Percentiles rank a stretch among this genome's conserved stretches.
phyloP scores from a whole-genome alignment of 2,329 filamentous ascomycete species.

The Aspergillus sp. region DNA sequence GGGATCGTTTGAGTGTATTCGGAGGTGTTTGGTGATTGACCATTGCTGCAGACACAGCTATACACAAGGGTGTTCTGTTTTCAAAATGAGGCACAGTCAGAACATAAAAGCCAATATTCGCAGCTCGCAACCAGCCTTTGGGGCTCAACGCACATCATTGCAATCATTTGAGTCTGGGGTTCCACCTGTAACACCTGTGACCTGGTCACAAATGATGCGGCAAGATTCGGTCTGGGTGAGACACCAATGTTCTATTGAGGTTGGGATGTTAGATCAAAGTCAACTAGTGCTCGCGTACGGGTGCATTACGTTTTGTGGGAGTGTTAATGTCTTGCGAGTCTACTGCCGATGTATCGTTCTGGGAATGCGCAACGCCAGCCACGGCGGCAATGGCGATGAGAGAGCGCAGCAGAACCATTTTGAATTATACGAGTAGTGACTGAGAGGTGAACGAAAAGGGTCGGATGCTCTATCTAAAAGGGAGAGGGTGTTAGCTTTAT shows the following conservation, averaged over 20 bases:
- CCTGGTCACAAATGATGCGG: slow-evolving; percentile 47
- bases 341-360: slow-evolving; percentile 25
- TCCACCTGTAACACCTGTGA: slow-evolving; percentile 32
- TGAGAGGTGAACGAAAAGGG: background rate
- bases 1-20: slow-evolving; percentile 64
- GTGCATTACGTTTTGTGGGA: slow-evolving; percentile 36
- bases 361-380: slow-evolving; percentile 34
- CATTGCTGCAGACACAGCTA: slow-evolving; percentile 57
- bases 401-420: slow-evolving; percentile 27
- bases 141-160: slow-evolving; percentile 31
- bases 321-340: slow-evolving; percentile 38
- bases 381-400: slow-evolving; percentile 34
- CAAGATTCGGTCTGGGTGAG: slow-evolving; percentile 42
- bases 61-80: slow-evolving; percentile 50
- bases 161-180: slow-evolving; percentile 40
- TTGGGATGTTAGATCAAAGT: background rate
- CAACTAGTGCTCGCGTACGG: background rate
- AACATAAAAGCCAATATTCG: background rate
- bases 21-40: slow-evolving; percentile 56
- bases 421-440: slow-evolving; percentile 12
- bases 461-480: background rate
- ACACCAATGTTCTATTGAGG: slow-evolving; percentile 44
- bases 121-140: slow-evolving; percentile 2
- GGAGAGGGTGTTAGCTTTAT: background rate
- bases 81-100: slow-evolving; percentile 2